phyloP scores from a whole-genome alignment of 2,329 filamentous ascomycete species.

The Aspergillus sp. region DNA sequence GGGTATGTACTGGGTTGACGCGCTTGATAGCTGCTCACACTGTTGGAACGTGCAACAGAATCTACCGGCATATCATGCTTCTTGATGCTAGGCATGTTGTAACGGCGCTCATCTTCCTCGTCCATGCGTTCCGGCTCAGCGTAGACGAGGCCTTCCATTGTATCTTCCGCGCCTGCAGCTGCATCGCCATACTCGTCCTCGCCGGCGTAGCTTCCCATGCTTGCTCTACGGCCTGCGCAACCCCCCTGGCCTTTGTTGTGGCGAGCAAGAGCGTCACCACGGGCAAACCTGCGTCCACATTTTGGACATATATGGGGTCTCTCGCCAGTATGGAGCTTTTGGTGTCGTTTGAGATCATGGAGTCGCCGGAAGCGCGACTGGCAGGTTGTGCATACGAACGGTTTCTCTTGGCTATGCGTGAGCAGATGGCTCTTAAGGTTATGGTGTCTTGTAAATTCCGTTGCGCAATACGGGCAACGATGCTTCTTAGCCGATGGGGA shows the following conservation, averaged over 20 bases:
- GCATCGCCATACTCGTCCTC: conserved; percentile 66
- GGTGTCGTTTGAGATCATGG: conserved; percentile 93
- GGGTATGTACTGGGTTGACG: conserved; percentile 76
- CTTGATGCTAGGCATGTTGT: conserved; percentile 69
- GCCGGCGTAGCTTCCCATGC: conserved; percentile 76
- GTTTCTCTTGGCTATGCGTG: conserved; percentile 98
- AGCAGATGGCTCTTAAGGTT: conserved; percentile 96
- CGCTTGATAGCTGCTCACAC: conserved; percentile 56
- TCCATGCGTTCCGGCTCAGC: conserved; percentile 52
- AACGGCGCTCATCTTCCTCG: conserved; percentile 49
- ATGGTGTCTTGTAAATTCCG: conserved; percentile 95
- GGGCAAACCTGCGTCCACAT: conserved; percentile 90
- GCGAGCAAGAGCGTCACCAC: conserved; percentile 88
- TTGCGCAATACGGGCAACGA: conserved; percentile 94
- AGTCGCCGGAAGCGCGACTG: conserved; percentile 87
- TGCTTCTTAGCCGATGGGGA: conserved; percentile 84
- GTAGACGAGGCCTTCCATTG: conserved; percentile 65
- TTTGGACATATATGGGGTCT: conserved; percentile 92
- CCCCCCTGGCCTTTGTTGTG: conserved; percentile 96
- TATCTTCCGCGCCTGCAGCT: conserved; percentile 52
- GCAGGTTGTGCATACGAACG: conserved; percentile 91
- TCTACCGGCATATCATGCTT: conserved; percentile 63
- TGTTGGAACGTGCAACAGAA: conserved; percentile 45
- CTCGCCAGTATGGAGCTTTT: conserved; percentile 94
- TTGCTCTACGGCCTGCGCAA: conserved; percentile 86